Conservation (phyloP, 257 asterid species). For the Solanum ossicruentum region DNA sequence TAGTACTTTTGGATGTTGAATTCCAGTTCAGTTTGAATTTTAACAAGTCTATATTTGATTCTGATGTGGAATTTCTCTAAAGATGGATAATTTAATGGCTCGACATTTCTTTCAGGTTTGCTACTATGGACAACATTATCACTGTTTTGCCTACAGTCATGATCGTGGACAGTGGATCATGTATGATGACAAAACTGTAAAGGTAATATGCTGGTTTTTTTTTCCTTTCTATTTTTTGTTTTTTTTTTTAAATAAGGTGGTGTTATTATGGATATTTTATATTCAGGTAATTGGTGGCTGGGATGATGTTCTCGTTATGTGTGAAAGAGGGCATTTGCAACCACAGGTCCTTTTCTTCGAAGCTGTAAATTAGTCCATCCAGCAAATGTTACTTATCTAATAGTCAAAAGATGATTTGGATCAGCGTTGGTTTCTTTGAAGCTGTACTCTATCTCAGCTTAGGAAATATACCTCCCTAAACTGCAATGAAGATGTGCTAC, state of each 20-base stretch:
- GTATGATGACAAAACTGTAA: slow-evolving; percentile 91
- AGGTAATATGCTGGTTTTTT: slow-evolving; percentile 32
- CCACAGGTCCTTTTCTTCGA: slow-evolving; percentile 91
- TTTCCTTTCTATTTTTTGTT: background rate
- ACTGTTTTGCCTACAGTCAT: slow-evolving; percentile 77
- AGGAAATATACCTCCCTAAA: background rate
- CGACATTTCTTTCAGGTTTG: slow-evolving; percentile 22
- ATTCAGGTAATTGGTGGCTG: slow-evolving; percentile 75
- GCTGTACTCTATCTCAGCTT: background rate
- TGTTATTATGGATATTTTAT: background rate
- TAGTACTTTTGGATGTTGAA: background rate
- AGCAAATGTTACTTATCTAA: slow-evolving; percentile 9
- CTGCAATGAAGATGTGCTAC: slow-evolving; percentile 1
- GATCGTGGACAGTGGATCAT: slow-evolving; percentile 77
- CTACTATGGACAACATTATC: slow-evolving; percentile 92
- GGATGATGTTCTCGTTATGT: slow-evolving; percentile 72
- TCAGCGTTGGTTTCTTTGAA: background rate
- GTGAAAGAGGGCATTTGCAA: slow-evolving; percentile 86
- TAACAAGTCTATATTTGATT: background rate
- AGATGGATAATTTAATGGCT: background rate
- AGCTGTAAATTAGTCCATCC: slow-evolving; percentile 42
- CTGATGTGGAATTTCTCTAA: background rate
- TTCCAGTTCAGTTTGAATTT: background rate
- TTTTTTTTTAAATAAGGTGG: background rate
- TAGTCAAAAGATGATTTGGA: background rate